These are phyloP conservation scores for Dioscorea zingiberensis DNA, from an alignment of 106 monocot genomes.

Conservation along the genomic window DNA sequence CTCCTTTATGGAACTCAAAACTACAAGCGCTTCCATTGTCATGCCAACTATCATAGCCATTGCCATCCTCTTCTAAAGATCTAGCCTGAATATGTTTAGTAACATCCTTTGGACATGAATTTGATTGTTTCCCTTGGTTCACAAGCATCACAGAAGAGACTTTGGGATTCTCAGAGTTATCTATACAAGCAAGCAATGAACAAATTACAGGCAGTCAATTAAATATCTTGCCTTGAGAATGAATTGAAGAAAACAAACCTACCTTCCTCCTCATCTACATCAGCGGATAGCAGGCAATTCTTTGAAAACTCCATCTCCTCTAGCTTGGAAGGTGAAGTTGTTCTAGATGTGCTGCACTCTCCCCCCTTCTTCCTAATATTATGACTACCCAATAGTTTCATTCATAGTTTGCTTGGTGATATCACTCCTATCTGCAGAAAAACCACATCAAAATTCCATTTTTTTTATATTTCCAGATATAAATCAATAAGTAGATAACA, in stretches of 20 bases:
- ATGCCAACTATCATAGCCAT: constrained; percentile 42
- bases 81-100: neutral
- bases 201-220: no score
- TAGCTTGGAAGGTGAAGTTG: constrained; percentile 58
- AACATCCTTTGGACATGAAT: no score
- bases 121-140: no score
- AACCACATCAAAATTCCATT: neutral
- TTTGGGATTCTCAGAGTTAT: no score
- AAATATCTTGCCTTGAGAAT: neutral
- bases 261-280: constrained; percentile 39
- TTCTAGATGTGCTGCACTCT: constrained; percentile 33
- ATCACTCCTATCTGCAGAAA: constrained; percentile 56
- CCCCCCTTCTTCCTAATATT: constrained; percentile 33
- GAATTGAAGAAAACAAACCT: neutral
- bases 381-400: constrained; percentile 78
- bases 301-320: constrained; percentile 45
- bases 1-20: constrained; percentile 75
- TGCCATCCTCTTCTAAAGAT: constrained; percentile 30
- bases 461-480: no score
- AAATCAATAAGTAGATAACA: no score
- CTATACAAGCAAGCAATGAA: no score
- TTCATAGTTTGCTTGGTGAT: constrained; percentile 74
- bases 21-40: constrained; percentile 35
- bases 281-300: constrained; percentile 37
- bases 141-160: no score